phyloP scores from a whole-genome alignment of 495 filamentous ascomycete genomes.

The Acidomyces sp. region DNA sequence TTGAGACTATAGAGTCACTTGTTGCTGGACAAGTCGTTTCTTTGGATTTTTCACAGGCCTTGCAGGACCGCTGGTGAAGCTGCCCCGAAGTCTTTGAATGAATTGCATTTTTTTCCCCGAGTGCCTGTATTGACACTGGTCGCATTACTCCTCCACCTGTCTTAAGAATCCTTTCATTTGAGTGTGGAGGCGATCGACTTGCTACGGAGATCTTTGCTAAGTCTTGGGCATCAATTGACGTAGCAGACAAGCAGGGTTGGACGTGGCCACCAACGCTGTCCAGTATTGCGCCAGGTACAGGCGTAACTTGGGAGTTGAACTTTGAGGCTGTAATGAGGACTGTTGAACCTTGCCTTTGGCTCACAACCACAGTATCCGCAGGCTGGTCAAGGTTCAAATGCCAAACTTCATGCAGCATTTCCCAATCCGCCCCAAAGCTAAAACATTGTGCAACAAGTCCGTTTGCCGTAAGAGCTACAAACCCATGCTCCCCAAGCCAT shows the following conservation, averaged over 20 bases:
- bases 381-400: neutral
- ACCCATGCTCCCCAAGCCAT: constrained; percentile 6
- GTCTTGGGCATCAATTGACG: neutral
- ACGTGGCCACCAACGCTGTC: constrained; percentile 6
- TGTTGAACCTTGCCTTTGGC: neutral
- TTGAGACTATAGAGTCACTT: neutral
- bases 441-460: neutral
- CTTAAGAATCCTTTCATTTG: neutral
- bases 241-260: neutral
- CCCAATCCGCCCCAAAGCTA: constrained; percentile 7
- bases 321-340: neutral
- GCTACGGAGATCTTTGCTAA: neutral
- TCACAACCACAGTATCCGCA: neutral
- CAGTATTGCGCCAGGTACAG: constrained; percentile 3
- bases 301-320: neutral
- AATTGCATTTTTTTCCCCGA: neutral
- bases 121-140: neutral
- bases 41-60: neutral
- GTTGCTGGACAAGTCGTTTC: neutral
- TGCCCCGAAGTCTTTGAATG: constrained; percentile 10
- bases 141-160: neutral
- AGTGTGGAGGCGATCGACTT: neutral
- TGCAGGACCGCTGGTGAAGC: constrained; percentile 1
- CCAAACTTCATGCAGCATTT: constrained; percentile 12
- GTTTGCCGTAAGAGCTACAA: neutral